A percentile compares a stretch with the other conserved stretches of the same genome.
Evolutionary conservation across 2,329 filamentous ascomycete species (phyloP).

Genomic region (Thyridium curvatum): DNA sequence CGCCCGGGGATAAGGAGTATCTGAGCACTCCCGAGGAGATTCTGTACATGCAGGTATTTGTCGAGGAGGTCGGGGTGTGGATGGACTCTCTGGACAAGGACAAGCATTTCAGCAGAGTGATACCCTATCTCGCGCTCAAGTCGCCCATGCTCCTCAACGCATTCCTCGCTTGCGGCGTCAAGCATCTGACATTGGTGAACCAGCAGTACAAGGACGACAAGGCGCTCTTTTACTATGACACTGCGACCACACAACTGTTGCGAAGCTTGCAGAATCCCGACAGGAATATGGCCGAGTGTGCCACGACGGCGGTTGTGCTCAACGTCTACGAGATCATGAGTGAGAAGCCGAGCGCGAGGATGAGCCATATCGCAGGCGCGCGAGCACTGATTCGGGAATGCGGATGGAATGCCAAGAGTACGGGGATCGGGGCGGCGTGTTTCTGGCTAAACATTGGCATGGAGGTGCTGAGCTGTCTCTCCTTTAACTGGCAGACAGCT

Average conservation of each 20-base stretch:
- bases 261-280: slow-evolving; percentile 77
- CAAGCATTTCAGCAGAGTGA: slow-evolving; percentile 77
- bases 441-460: slow-evolving; percentile 93
- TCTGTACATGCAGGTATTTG: slow-evolving; percentile 85
- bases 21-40: slow-evolving; percentile 73
- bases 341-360: slow-evolving; percentile 69
- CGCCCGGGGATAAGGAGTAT: slow-evolving; percentile 45
- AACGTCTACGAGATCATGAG: slow-evolving; percentile 94
- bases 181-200: slow-evolving; percentile 69
- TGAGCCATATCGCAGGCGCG: slow-evolving; percentile 84
- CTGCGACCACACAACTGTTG: slow-evolving; percentile 72
- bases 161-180: slow-evolving; percentile 80
- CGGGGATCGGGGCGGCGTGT: slow-evolving; percentile 77
- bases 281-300: slow-evolving; percentile 76
- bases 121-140: slow-evolving; percentile 77
- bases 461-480: slow-evolving; percentile 82
- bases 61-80: slow-evolving; percentile 85
- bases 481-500: slow-evolving; percentile 78
- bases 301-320: slow-evolving; percentile 79
- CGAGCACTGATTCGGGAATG: slow-evolving; percentile 84
- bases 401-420: slow-evolving; percentile 74
- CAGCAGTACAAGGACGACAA: slow-evolving; percentile 66
- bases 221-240: slow-evolving; percentile 78
- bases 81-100: slow-evolving; percentile 86
- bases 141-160: slow-evolving; percentile 88